These are phyloP conservation scores for Pythium myriotylum DNA, from an alignment of 352 stramenopile genomes.

Conservation along the genomic window DNA sequence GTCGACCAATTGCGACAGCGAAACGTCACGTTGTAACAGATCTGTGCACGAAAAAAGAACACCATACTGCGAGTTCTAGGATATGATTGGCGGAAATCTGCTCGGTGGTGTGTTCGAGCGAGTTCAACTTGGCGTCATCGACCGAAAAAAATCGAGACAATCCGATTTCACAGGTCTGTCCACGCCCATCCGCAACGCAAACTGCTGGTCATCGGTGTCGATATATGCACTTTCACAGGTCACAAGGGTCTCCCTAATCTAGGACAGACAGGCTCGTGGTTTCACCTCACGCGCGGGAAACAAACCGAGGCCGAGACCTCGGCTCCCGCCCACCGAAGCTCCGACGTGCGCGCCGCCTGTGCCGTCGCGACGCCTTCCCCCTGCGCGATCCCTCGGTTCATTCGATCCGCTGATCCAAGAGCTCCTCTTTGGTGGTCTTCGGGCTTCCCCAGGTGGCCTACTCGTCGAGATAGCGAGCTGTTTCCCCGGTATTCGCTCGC, in stretches of 20 bases:
- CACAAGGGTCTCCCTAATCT: too few relatives aligned
- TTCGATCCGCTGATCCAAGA: background rate
- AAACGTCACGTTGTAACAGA: conserved; percentile 13
- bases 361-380: background rate
- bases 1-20: conserved; percentile 7
- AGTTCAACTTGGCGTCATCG: conserved; percentile 12
- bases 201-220: conserved; percentile 15
- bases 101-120: background rate
- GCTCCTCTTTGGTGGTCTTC: conserved; percentile 5
- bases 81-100: conserved; percentile 16
- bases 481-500: background rate
- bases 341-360: conserved; percentile 1
- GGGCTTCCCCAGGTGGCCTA: background rate
- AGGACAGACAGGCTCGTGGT: too few relatives aligned
- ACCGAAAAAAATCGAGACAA: background rate
- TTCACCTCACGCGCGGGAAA: conserved; percentile 2
- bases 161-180: conserved; percentile 15
- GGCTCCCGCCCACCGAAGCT: background rate
- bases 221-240: conserved; percentile 5
- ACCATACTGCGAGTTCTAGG: background rate
- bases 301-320: background rate
- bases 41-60: conserved; percentile 22
- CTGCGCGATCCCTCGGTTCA: too few relatives aligned
- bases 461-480: background rate
- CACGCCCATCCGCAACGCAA: background rate